phyloP scores from a whole-genome alignment of 257 asterid species.

The Nicotiana tomentosiformis region DNA sequence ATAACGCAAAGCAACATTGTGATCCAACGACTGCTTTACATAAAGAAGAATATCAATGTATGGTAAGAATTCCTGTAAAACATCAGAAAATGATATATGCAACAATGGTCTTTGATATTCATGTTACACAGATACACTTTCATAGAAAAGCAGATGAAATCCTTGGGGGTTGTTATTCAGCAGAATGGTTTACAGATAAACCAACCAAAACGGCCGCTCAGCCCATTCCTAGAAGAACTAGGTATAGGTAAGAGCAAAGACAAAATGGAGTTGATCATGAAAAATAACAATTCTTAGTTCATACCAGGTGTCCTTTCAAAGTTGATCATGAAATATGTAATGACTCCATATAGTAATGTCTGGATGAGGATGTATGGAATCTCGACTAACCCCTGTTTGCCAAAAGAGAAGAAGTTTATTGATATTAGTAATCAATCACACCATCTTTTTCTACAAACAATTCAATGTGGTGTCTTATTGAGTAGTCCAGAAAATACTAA shows the following conservation, averaged over 20 bases:
- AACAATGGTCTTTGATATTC: background rate
- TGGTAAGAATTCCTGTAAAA: background rate
- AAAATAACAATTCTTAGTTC: background rate
- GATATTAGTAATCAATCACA: background rate
- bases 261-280: background rate
- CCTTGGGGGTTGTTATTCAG: background rate
- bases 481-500: background rate
- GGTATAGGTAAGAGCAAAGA: background rate
- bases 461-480: background rate
- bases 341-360: constrained; percentile 58
- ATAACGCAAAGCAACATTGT: background rate
- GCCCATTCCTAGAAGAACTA: background rate
- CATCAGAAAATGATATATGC: background rate
- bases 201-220: background rate
- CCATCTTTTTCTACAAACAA: background rate
- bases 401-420: constrained; percentile 4
- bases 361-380: constrained; percentile 69
- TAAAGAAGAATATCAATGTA: too few species aligned
- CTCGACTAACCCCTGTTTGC: constrained; percentile 70
- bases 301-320: constrained; percentile 70
- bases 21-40: too few species aligned
- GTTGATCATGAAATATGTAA: constrained; percentile 79
- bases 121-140: background rate
- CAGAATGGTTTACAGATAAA: background rate
- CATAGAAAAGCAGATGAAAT: background rate